Conservation (phyloP, 257 asterid genomes). For the Ballota nigra region DNA sequence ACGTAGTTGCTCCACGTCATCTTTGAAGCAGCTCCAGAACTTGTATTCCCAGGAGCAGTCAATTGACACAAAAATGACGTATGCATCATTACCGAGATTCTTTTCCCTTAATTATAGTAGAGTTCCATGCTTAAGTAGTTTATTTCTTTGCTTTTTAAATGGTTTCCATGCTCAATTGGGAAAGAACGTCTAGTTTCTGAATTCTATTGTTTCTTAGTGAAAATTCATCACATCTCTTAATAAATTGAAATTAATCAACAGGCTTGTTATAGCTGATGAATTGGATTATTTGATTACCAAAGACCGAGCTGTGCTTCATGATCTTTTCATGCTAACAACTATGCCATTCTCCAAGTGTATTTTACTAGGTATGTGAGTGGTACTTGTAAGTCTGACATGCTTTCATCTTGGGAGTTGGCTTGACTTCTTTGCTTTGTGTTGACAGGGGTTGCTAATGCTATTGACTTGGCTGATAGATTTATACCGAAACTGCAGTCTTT, state of each 20-base stretch:
- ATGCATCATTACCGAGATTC: constrained; percentile 28
- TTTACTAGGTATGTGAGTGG: constrained; percentile 58
- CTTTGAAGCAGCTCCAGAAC: constrained; percentile 64
- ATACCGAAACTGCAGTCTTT: constrained; percentile 84
- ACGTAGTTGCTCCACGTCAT: constrained; percentile 31
- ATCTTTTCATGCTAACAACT: constrained; percentile 88
- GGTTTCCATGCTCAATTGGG: constrained; percentile 8
- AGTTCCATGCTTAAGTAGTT: constrained; percentile 6
- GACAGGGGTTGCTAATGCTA: constrained; percentile 96
- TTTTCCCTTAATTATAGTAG: background rate
- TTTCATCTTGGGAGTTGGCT: constrained; percentile 10
- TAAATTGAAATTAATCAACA: constrained; percentile 31
- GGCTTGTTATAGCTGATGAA: constrained; percentile 87
- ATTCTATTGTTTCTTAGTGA: background rate
- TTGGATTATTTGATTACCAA: constrained; percentile 91
- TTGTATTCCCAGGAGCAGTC: constrained; percentile 60
- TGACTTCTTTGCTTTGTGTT: constrained; percentile 30
- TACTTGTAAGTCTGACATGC: constrained; percentile 7
- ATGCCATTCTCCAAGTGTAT: constrained; percentile 89
- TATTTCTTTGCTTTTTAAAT: background rate
- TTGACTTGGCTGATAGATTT: constrained; percentile 92
- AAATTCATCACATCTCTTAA: background rate
- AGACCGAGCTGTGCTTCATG: constrained; percentile 85
- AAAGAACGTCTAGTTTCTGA: background rate
- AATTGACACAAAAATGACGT: constrained; percentile 65